Evolutionary conservation across 2,329 filamentous ascomycete genomes (phyloP).

Genomic region (Colletotrichum euphorbiae): DNA sequence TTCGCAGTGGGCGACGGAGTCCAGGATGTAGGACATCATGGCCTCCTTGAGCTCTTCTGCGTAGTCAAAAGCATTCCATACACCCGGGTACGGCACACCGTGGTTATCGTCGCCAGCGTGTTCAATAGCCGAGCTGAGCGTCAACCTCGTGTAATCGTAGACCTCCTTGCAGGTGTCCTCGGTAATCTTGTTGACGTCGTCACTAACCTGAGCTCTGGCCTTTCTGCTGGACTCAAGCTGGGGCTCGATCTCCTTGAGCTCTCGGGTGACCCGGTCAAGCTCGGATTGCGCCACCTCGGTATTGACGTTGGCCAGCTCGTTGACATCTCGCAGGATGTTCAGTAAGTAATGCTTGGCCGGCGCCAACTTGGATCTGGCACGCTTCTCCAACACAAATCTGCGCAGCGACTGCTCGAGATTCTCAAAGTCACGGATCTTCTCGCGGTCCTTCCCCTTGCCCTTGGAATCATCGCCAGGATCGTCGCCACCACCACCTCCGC

Average conservation of each 20-base stretch:
- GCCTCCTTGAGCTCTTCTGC: conserved; percentile 92
- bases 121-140: conserved; percentile 79
- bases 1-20: conserved; percentile 83
- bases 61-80: conserved; percentile 88
- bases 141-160: conserved; percentile 83
- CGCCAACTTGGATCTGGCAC: conserved; percentile 92
- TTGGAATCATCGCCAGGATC: conserved; percentile 70
- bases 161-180: conserved; percentile 88
- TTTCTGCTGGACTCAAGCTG: conserved; percentile 86
- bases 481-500: conserved; percentile 67
- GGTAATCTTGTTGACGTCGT: conserved; percentile 83
- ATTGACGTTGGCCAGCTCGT: conserved; percentile 87
- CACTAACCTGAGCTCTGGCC: conserved; percentile 81
- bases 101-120: conserved; percentile 82
- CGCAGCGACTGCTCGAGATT: conserved; percentile 88
- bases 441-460: conserved; percentile 87
- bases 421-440: conserved; percentile 91
- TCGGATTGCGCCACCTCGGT: conserved; percentile 87
- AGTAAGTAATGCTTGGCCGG: conserved; percentile 95
- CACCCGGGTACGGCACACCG: conserved; percentile 86
- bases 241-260: conserved; percentile 86
- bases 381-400: conserved; percentile 94
- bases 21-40: conserved; percentile 89
- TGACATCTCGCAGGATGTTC: conserved; percentile 90
- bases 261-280: conserved; percentile 82